Base-by-base conservation (phyloP, 2,329 filamentous ascomycete genomes). In the Penicillium sp. region DNA sequence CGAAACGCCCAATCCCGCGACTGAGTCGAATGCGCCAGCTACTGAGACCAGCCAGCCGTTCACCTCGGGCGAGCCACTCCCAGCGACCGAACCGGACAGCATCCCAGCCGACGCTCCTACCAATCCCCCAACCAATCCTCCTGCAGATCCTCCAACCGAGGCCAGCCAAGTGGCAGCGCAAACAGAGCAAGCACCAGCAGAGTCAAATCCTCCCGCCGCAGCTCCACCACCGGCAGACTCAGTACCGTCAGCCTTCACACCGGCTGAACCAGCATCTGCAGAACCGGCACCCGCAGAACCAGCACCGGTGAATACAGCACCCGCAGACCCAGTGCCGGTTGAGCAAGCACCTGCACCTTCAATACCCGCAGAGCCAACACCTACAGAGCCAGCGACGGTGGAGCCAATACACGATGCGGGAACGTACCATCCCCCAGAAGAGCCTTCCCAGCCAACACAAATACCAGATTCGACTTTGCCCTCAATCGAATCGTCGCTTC, bases 401-500 rank as follows among this genome's bases (percentile, higher is more conserved):
- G 46, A 24, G 16, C 46, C 34, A 45, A 13, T 46, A 44, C 46
- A 53, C 4, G 34, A 49, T 45, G 46, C 18, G 16, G 21, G 34
- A 34, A n/a, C 32, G 16, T 44, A 53, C 16, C 51, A 53, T 11
- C 22, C 31, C 14, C 13, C 48, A 31, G 42, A 39, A 38, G 42
- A 46, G 41, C 22, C 16, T 9, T 45, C 14, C 11, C 51, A 50
- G n/a, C 46, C 34, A 50, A 9, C 27, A 21, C 51, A 29, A 16
- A 32, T 3, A 18, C 46, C 53, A 22, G 63, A 63, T 43, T 49
- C 50, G 16, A 54, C 55, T 11, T 18, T 53, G 13, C 50, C 53
- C n/a, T 53, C 59, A 5, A 41, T 61, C 10, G 65, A 65, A 24
- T 55, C 61, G 21, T 59, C 67, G 5, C 59, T 68, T 34, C 64